Conservation (phyloP, 2,329 filamentous ascomycete genomes). For the Penicillium sp. region DNA sequence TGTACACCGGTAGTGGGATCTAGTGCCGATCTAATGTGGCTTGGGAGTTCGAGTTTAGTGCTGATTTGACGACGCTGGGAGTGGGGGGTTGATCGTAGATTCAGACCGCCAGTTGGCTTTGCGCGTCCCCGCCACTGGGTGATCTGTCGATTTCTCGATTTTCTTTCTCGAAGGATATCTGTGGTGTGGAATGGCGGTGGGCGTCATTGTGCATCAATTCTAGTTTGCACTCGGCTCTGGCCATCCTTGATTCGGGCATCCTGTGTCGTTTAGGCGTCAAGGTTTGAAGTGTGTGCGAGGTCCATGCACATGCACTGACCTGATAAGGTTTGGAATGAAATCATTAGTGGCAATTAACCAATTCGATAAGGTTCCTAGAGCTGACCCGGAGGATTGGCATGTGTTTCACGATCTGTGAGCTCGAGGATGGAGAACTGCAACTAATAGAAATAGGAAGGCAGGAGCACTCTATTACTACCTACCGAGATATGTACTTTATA, state of each 20-base stretch:
- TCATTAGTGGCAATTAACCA: background rate
- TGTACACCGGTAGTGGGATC: constrained; percentile 1
- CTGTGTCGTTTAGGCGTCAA: background rate
- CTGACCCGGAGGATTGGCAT: too few relatives aligned
- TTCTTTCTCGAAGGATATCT: too few relatives aligned
- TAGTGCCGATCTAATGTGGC: constrained; percentile 3
- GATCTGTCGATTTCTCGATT: background rate
- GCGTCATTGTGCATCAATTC: background rate
- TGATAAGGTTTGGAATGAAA: background rate
- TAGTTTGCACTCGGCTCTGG: background rate
- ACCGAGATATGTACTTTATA: too few relatives aligned
- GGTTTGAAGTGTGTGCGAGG: background rate
- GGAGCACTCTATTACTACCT: too few relatives aligned
- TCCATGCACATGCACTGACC: background rate
- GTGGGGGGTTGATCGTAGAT: background rate
- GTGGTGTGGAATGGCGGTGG: background rate
- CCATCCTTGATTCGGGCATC: background rate
- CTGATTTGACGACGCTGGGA: background rate
- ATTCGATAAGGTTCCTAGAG: too few relatives aligned
- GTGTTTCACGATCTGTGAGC: too few relatives aligned
- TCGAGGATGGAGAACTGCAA: too few relatives aligned
- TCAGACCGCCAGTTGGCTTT: constrained; percentile 8
- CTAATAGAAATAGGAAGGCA: too few relatives aligned
- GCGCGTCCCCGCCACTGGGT: background rate
- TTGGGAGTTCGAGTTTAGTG: background rate